Evolutionary conservation across 495 filamentous ascomycete genomes (phyloP), one percentile per base, ranked within the genome.

Genomic region (Opeltia flavorubescens): DNA sequence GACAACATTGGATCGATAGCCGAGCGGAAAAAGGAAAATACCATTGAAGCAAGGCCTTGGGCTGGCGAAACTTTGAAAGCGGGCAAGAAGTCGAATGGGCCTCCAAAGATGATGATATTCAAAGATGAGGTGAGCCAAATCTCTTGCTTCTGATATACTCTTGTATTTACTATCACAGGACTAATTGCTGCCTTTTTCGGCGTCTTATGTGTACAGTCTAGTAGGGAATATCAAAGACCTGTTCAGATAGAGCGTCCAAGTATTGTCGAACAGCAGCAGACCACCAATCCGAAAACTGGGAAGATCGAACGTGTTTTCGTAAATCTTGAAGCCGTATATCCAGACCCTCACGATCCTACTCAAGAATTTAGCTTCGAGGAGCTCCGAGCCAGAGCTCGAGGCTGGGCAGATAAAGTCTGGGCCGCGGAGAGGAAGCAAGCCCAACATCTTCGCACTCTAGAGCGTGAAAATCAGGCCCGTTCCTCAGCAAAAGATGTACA

Each of bases 141-240:
- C 48, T 48, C 49, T 54, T 40, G 57, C 46, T 58, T 55, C 62
- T 61, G 68, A 70, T 62, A 53, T 66, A 65, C 70, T 15, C 12
- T 64, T 55, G 73, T 86, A 77, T 94, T 93, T 88, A 95, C 89
- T 74, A 81, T 78, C 75, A 77, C 73, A 95, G 88, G 88, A 93
- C 87, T 95, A 93, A 95, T 86, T 74, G 65, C 64, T 77, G 75
- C 70, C 71, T 65, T 67, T 70, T 74, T 56, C 67, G 68, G 71
- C 65, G 62, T 74, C 65, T 59, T 53, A 67, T 60, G 66, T 77
- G 75, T 74, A 59, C 73, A 80, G 76, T 78, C 72, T 58, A 70
- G 67, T 54, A 56, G 66, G 51, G 55, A 65, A 67, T 59, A 55
- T 62, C 49, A 48, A 59, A 57, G 56, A 55, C 43, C 57, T 57